These are phyloP conservation scores for Hemisphaericaspora xylofermentans DNA, from an alignment of 1,139 yeast genomes.

Conservation along the genomic window DNA sequence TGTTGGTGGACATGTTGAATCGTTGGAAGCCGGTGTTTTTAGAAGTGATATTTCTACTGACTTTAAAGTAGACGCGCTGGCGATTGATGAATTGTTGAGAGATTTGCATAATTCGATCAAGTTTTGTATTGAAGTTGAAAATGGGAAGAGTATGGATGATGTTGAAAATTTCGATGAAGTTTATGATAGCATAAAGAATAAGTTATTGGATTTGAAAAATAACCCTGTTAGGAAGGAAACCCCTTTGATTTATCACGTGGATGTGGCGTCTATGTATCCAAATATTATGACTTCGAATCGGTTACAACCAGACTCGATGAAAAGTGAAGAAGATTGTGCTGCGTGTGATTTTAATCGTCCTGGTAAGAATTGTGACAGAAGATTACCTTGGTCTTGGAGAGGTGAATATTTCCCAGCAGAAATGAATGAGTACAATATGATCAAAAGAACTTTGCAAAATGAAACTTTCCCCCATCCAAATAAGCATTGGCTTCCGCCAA, in stretches of 20 bases:
- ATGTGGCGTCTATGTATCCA: constrained; percentile 99
- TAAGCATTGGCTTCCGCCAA: constrained; percentile 52
- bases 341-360: constrained; percentile 96
- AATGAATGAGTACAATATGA: constrained; percentile 88
- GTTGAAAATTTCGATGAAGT: constrained; percentile 80
- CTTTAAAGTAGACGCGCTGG: constrained; percentile 77
- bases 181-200: constrained; percentile 52
- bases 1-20: constrained; percentile 98
- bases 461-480: constrained; percentile 68
- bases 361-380: constrained; percentile 88
- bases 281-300: constrained; percentile 98
- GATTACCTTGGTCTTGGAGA: constrained; percentile 97
- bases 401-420: constrained; percentile 94
- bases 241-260: constrained; percentile 94
- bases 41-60: constrained; percentile 80
- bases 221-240: constrained; percentile 68
- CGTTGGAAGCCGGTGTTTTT: constrained; percentile 96
- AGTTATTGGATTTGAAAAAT: constrained; percentile 56
- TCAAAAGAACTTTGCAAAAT: constrained; percentile 76
- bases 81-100: constrained; percentile 72
- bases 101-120: constrained; percentile 76
- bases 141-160: constrained; percentile 66
- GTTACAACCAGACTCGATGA: constrained; percentile 97
- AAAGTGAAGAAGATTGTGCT: constrained; percentile 93
- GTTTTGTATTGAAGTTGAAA: constrained; percentile 86